Percentiles rank a stretch among this genome's conserved stretches.
Evolutionary conservation across 495 filamentous ascomycete genomes (phyloP).

Genomic region (Gamarada debralockiae): DNA sequence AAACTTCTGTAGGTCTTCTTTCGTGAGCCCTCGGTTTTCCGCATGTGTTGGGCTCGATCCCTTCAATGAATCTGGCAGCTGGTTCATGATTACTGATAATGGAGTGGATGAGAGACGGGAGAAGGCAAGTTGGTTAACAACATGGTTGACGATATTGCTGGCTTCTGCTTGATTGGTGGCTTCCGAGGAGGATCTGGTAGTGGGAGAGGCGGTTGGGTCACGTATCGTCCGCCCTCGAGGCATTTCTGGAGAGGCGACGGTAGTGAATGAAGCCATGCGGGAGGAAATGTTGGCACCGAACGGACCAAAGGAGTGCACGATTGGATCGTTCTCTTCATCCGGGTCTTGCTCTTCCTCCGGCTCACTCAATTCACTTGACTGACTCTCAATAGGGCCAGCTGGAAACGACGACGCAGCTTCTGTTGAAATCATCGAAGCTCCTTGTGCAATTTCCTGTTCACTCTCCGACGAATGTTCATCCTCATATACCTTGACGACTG

Average conservation of each 20-base stretch:
- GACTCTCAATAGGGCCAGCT: conserved; percentile 31
- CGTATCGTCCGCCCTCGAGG: neutral
- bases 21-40: conserved; percentile 50
- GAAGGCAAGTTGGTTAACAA: conserved; percentile 93
- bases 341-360: conserved; percentile 61
- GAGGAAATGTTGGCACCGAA: conserved; percentile 78
- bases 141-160: conserved; percentile 64
- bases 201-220: conserved; percentile 13
- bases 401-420: conserved; percentile 33
- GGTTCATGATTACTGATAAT: conserved; percentile 78
- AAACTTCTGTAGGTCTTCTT: conserved; percentile 60
- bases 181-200: conserved; percentile 11
- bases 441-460: conserved; percentile 24
- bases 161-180: conserved; percentile 29
- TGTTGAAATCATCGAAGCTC: conserved; percentile 30
- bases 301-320: conserved; percentile 85
- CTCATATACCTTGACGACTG: conserved; percentile 51
- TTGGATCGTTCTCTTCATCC: conserved; percentile 90
- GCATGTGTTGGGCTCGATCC: conserved; percentile 27
- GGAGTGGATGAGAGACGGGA: conserved; percentile 92
- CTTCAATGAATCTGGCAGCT: conserved; percentile 68
- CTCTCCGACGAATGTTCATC: conserved; percentile 37
- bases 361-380: conserved; percentile 60
- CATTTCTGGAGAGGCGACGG: conserved; percentile 15
- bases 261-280: conserved; percentile 68